Percentiles rank a stretch among this genome's conserved stretches.
Conservation (phyloP, 305 asterid species). For the Fraxinus sp. region DNA sequence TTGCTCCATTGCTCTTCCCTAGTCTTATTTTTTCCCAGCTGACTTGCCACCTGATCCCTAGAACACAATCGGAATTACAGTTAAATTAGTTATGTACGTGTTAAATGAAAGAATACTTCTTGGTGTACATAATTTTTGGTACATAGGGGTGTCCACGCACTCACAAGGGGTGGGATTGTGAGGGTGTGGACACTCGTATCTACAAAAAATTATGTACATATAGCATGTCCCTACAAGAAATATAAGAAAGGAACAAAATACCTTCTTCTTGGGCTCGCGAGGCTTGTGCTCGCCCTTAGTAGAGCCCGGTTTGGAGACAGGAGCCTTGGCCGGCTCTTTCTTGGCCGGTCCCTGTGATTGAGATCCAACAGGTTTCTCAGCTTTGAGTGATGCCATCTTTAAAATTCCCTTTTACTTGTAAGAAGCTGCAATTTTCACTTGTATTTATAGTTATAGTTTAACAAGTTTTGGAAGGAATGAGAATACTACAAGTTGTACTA, state of each 20-base stretch:
- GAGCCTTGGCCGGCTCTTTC: conserved; percentile 4
- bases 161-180: no score
- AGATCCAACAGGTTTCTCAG: not conserved
- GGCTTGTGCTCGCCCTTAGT: not conserved
- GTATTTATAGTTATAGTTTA: not conserved
- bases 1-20: not conserved
- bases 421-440: not conserved
- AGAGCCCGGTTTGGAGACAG: not conserved
- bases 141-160: no score
- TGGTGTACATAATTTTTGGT: no score
- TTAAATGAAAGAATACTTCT: no score
- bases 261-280: not conserved
- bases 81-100: not conserved
- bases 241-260: not conserved
- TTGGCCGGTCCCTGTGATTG: not conserved
- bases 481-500: not conserved
- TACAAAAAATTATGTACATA: not conserved
- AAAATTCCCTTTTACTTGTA: not conserved
- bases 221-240: not conserved
- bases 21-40: conserved; percentile 27
- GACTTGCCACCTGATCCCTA: conserved; percentile 37
- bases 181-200: no score
- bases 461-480: not conserved
- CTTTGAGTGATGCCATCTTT: not conserved
- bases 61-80: not conserved